A percentile compares a stretch with the other conserved stretches of the same genome.
Conservation (phyloP, 139 green algal species). For the Chlamydomonas eustigma region DNA sequence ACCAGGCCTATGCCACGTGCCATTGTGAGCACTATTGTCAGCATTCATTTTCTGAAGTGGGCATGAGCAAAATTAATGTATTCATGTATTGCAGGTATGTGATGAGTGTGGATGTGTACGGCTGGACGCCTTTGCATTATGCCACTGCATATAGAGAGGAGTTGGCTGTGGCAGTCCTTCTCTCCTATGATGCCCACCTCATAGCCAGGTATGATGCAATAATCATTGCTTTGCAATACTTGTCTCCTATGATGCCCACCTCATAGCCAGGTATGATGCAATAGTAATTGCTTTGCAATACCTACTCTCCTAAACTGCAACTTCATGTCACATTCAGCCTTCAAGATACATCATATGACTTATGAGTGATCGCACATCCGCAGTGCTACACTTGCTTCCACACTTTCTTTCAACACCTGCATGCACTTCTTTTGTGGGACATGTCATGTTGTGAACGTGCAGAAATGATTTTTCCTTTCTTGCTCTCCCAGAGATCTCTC, state of each 20-base stretch:
- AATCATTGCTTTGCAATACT: slow-evolving; percentile 16
- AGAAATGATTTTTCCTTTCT: too few species aligned
- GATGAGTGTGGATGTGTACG: slow-evolving; percentile 10
- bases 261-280: slow-evolving; percentile 17
- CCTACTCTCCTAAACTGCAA: slow-evolving; percentile 21
- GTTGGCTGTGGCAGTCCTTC: slow-evolving; percentile 6
- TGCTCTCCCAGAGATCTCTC: too few species aligned
- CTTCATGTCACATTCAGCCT: too few species aligned
- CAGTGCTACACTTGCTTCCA: neutral
- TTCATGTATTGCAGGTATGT: neutral
- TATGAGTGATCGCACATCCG: neutral
- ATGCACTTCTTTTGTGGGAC: too few species aligned
- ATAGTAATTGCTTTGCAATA: too few species aligned
- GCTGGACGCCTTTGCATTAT: slow-evolving; percentile 29
- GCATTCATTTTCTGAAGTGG: neutral
- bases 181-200: slow-evolving; percentile 29
- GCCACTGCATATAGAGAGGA: slow-evolving; percentile 5
- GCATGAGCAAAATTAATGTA: neutral
- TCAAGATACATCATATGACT: too few species aligned
- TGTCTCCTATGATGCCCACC: slow-evolving; percentile 25
- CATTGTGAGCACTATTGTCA: neutral
- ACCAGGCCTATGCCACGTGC: neutral
- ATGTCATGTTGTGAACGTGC: too few species aligned
- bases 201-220: slow-evolving; percentile 13
- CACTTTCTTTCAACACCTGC: slow-evolving; percentile 1